A percentile compares a stretch with the other conserved stretches of the same genome.
These are phyloP conservation scores for Apophysomyces trapeziformis DNA, from an alignment of 371 early-diverging fungal species.

Conservation along the genomic window DNA sequence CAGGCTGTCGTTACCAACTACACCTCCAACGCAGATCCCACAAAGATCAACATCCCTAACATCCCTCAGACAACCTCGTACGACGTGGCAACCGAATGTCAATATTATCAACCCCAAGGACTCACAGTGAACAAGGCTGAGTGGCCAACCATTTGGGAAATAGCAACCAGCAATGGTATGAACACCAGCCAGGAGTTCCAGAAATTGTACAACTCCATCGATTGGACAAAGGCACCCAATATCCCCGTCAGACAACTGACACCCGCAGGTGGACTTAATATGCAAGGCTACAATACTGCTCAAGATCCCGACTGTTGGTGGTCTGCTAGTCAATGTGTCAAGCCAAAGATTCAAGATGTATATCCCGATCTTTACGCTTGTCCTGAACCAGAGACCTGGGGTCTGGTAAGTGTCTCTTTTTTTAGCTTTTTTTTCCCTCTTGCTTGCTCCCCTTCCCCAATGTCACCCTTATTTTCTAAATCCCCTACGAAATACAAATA, in stretches of 20 bases:
- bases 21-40: constrained; percentile 33
- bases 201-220: constrained; percentile 41
- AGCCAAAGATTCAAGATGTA: constrained; percentile 32
- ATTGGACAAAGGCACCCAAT: constrained; percentile 44
- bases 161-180: constrained; percentile 47
- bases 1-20: constrained; percentile 28
- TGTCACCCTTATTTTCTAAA: not conserved
- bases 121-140: constrained; percentile 21
- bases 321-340: constrained; percentile 39
- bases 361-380: constrained; percentile 44
- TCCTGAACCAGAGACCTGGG: constrained; percentile 48
- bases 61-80: constrained; percentile 43
- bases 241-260: constrained; percentile 29
- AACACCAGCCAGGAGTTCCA: constrained; percentile 40
- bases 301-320: constrained; percentile 52
- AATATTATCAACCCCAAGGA: constrained; percentile 27
- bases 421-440: not conserved
- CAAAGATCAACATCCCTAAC: constrained; percentile 33
- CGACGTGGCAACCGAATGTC: constrained; percentile 36
- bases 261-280: constrained; percentile 31
- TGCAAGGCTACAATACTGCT: constrained; percentile 35
- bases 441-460: not conserved
- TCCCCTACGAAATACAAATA: not conserved
- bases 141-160: constrained; percentile 45
- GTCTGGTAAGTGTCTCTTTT: constrained; percentile 27